Conservation (phyloP, 164 flowering plant genomes). For the Magnolia kwangsiensis region DNA sequence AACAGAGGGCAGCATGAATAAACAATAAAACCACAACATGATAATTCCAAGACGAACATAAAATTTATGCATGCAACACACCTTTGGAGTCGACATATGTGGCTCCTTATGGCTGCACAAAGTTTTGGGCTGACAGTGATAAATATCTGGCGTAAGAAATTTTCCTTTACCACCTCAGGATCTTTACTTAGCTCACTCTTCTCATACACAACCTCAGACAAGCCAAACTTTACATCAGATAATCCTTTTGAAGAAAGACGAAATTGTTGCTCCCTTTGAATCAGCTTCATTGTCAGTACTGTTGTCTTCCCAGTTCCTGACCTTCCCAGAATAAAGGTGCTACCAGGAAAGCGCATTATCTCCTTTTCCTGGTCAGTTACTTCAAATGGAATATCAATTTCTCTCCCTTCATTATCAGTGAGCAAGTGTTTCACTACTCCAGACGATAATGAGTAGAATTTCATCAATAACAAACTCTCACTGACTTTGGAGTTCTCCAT, state of each 20-base stretch:
- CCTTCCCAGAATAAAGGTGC: slow-evolving; percentile 68
- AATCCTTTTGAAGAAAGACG: slow-evolving; percentile 34
- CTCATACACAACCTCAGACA: neutral
- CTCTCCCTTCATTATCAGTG: slow-evolving; percentile 49
- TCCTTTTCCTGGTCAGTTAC: slow-evolving; percentile 60
- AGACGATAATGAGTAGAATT: slow-evolving; percentile 68
- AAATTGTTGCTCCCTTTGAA: slow-evolving; percentile 44
- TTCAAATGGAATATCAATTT: slow-evolving; percentile 81
- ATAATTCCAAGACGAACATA: neutral
- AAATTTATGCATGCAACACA: slow-evolving; percentile 14
- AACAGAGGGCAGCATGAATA: neutral
- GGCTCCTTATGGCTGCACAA: slow-evolving; percentile 59
- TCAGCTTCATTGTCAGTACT: slow-evolving; percentile 65
- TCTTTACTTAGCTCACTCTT: slow-evolving; percentile 3
- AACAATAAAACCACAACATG: neutral
- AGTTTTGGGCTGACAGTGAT: slow-evolving; percentile 79
- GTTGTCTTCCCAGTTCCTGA: slow-evolving; percentile 94
- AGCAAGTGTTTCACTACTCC: slow-evolving; percentile 56
- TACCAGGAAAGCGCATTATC: slow-evolving; percentile 45
- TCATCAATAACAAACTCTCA: slow-evolving; percentile 76
- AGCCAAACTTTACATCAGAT: slow-evolving; percentile 2
- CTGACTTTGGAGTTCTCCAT: slow-evolving; percentile 67
- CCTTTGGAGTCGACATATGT: slow-evolving; percentile 62
- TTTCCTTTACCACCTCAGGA: slow-evolving; percentile 8
- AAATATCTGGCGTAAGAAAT: slow-evolving; percentile 59